Conservation (phyloP, 2,329 filamentous ascomycete species). For the Penicillium oxalicum region DNA sequence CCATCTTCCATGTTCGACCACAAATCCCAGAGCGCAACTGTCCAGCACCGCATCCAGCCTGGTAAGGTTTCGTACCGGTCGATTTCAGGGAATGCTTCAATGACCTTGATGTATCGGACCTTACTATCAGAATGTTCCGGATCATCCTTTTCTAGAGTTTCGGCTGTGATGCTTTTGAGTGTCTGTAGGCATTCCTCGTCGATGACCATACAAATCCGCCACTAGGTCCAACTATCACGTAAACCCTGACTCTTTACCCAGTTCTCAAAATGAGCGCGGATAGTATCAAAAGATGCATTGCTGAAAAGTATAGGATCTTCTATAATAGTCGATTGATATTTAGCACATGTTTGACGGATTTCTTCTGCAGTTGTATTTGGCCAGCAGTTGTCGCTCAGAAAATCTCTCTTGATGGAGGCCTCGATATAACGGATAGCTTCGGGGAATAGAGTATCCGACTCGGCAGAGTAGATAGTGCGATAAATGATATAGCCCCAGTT, state of each 20-base stretch:
- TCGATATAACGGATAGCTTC: constrained; percentile 8
- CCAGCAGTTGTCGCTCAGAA: not conserved
- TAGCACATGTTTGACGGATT: constrained; percentile 4
- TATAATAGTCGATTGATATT: constrained; percentile 10
- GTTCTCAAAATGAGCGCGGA: constrained; percentile 11
- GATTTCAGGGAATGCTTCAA: constrained; percentile 7
- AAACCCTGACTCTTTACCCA: constrained; percentile 8
- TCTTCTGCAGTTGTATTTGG: not conserved
- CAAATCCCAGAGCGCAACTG: constrained; percentile 7
- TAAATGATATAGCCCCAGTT: constrained; percentile 14
- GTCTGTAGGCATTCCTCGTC: constrained; percentile 14
- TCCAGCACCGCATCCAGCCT: constrained; percentile 11
- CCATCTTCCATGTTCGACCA: constrained; percentile 11
- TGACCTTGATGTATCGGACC: constrained; percentile 10
- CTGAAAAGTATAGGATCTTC: constrained; percentile 9
- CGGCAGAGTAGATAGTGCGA: constrained; percentile 12
- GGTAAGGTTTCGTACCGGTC: constrained; percentile 10
- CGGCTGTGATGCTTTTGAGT: constrained; percentile 7
- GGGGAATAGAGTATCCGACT: constrained; percentile 10
- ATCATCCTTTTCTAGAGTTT: constrained; percentile 1
- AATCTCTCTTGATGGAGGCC: constrained; percentile 7
- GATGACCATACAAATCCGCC: constrained; percentile 11
- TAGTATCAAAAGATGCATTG: constrained; percentile 7
- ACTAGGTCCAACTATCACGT: constrained; percentile 7
- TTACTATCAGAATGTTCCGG: not conserved